A percentile compares a stretch with the other conserved stretches of the same genome.
phyloP scores from a whole-genome alignment of 164 flowering plant species.

The Litsea cubeba region DNA sequence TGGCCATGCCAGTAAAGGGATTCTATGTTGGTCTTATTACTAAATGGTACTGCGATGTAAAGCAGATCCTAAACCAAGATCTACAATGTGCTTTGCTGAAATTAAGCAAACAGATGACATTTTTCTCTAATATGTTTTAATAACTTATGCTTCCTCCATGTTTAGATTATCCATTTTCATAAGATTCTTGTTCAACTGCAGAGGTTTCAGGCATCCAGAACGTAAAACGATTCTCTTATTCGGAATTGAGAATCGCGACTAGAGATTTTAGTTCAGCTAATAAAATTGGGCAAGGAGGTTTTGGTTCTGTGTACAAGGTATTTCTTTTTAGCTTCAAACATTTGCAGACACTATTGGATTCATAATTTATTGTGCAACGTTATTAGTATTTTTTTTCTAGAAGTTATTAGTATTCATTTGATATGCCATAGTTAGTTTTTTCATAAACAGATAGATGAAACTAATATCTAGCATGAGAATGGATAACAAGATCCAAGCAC shows the following conservation, averaged over 20 bases:
- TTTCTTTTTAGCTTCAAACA: conserved; percentile 1
- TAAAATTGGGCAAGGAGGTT: conserved; percentile 94
- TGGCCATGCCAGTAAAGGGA: not conserved
- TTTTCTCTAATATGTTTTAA: not conserved
- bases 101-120: not conserved
- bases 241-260: conserved; percentile 63
- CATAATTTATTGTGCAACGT: not conserved
- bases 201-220: conserved; percentile 47
- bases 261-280: conserved; percentile 57
- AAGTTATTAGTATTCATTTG: too few species aligned
- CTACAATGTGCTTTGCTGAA: not conserved
- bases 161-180: too few species aligned
- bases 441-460: too few species aligned
- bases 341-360: not conserved
- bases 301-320: conserved; percentile 89
- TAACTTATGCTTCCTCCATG: not conserved
- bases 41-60: not conserved
- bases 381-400: too few species aligned
- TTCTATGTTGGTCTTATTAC: not conserved
- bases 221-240: conserved; percentile 47
- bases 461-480: too few species aligned
- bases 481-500: too few species aligned
- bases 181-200: conserved; percentile 17
- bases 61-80: not conserved
- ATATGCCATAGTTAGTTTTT: too few species aligned